phyloP scores from a whole-genome alignment of 306 rosid genomes.

The Spatholobus suberectus region DNA sequence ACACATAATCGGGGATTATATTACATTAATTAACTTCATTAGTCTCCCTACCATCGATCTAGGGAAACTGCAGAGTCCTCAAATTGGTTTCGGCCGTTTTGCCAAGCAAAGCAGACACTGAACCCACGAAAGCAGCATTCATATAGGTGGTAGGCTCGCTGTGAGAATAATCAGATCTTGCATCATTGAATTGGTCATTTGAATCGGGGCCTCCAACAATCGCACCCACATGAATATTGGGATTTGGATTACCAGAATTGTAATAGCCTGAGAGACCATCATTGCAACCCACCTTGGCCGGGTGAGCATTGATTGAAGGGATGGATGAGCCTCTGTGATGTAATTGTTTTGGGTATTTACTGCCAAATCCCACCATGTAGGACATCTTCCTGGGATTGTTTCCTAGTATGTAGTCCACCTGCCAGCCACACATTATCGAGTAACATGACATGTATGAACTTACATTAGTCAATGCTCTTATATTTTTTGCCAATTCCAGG shows the following conservation, averaged over 20 bases:
- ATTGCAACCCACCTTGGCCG: slow-evolving; percentile 65
- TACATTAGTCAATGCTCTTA: neutral
- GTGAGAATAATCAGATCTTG: slow-evolving; percentile 78
- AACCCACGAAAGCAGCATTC: slow-evolving; percentile 84
- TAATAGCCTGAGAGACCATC: slow-evolving; percentile 61
- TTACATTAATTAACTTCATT: neutral
- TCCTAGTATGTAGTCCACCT: slow-evolving; percentile 91
- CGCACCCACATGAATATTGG: slow-evolving; percentile 76
- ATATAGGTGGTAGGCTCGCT: slow-evolving; percentile 77
- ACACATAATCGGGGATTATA: neutral
- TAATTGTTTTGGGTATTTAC: slow-evolving; percentile 64
- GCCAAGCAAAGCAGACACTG: slow-evolving; percentile 65
- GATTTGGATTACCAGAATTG: slow-evolving; percentile 64
- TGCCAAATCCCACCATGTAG: slow-evolving; percentile 86
- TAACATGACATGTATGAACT: neutral
- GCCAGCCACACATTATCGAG: neutral
- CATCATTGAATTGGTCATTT: slow-evolving; percentile 67
- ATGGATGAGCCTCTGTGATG: slow-evolving; percentile 92
- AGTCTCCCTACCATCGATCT: neutral
- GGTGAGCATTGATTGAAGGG: slow-evolving; percentile 63
- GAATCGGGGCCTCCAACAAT: slow-evolving; percentile 84
- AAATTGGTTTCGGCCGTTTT: neutral
- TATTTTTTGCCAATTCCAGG: neutral
- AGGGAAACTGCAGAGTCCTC: slow-evolving; percentile 1
- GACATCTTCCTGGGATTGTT: slow-evolving; percentile 75